A percentile compares a stretch with the other conserved stretches of the same genome.
Conservation (phyloP, 2,329 filamentous ascomycete genomes). For the Nemania sp. region DNA sequence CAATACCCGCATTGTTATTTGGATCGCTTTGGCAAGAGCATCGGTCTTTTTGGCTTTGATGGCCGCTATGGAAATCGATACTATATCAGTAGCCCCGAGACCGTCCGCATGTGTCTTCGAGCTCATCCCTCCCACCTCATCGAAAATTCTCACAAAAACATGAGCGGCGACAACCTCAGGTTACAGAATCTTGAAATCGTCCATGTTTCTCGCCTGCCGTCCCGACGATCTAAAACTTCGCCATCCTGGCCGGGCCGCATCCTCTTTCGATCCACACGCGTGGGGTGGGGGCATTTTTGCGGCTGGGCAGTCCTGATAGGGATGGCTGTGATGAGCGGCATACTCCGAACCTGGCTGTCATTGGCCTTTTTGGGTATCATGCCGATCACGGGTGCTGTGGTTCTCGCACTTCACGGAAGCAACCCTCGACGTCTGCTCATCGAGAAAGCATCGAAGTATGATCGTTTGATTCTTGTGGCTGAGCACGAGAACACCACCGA, state of each 20-base stretch:
- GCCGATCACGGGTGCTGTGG: neutral
- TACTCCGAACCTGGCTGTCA: slow-evolving; percentile 3
- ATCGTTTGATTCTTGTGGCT: neutral
- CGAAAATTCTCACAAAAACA: neutral
- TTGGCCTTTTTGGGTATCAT: slow-evolving; percentile 3
- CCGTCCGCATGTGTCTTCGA: neutral
- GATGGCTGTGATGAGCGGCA: no score
- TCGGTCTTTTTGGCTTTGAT: neutral
- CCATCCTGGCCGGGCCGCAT: no score
- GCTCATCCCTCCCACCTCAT: neutral
- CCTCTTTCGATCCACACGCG: no score
- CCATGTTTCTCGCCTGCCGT: slow-evolving; percentile 1
- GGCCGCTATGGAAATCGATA: slow-evolving; percentile 3
- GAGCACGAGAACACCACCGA: slow-evolving; percentile 2
- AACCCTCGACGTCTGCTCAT: neutral
- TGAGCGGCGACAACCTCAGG: neutral
- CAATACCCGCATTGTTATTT: no score
- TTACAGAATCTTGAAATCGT: slow-evolving; percentile 2
- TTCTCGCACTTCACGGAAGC: neutral
- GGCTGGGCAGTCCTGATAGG: no score
- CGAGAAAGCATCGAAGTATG: neutral
- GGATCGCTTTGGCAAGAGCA: neutral
- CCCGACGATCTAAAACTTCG: no score
- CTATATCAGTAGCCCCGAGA: slow-evolving; percentile 1
- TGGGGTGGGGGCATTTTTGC: no score